Evolutionary conservation across 2,329 filamentous ascomycete genomes (phyloP).

Genomic region (Ceratocystis lukuohia): DNA sequence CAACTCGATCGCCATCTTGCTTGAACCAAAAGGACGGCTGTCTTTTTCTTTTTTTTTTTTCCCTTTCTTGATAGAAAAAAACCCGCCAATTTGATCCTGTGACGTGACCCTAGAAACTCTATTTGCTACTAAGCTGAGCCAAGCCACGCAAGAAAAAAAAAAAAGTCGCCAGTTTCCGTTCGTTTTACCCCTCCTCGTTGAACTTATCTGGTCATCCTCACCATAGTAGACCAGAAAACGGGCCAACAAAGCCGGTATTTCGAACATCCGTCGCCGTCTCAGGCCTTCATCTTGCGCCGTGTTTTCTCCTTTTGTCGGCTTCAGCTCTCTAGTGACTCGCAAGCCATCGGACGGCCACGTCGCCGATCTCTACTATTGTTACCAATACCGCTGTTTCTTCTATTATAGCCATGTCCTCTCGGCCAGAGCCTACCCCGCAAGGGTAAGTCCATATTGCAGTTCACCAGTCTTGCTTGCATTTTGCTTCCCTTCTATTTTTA

Average conservation of each 20-base stretch:
- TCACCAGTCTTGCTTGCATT: constrained; percentile 14
- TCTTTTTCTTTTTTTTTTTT: constrained; percentile 6
- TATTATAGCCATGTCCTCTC: constrained; percentile 12
- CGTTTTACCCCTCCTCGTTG: neutral
- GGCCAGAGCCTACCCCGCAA: constrained; percentile 14
- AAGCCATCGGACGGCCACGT: neutral
- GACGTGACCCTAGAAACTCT: constrained; percentile 4
- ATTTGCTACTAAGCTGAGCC: neutral
- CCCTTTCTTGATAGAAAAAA: neutral
- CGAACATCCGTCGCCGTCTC: too few relatives aligned
- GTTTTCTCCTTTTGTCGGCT: neutral
- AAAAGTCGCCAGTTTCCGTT: neutral
- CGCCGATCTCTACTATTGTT: neutral
- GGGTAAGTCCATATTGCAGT: constrained; percentile 20
- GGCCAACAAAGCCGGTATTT: too few relatives aligned
- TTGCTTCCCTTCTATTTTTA: neutral
- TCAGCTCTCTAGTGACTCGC: neutral
- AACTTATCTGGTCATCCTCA: neutral
- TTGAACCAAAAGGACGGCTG: neutral
- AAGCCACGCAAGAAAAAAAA: neutral
- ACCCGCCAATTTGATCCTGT: neutral
- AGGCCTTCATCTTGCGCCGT: too few relatives aligned
- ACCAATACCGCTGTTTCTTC: neutral
- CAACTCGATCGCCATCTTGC: neutral
- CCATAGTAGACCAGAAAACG: too few relatives aligned